Base-by-base conservation (phyloP, 2,329 filamentous ascomycete species). In the Paraconiothyrium brasiliense region DNA sequence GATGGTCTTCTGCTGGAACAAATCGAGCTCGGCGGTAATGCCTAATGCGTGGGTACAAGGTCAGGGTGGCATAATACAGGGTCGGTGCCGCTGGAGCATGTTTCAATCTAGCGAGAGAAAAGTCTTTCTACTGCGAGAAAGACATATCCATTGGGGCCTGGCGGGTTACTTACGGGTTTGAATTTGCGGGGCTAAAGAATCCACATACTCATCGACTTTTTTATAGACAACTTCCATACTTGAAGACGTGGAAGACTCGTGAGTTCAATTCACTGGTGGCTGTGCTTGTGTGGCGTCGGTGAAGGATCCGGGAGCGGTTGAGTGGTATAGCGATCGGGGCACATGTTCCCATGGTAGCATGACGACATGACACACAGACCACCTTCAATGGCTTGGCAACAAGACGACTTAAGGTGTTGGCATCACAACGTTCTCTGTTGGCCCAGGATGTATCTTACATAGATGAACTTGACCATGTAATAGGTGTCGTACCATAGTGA, bases 1-100 rank as follows among this genome's bases (percentile, higher is more conserved):
- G 49, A 74, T 74, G 14, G 72, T 74, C 54, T 73, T 73, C 48
- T 74, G 69, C 41, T 74, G 72, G 52, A 74, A 74, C 34, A 65
- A 43, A 47, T 74, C 72, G 27, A 74, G 67, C 64, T 74, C 72
- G 37, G 67, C 59, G 16, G 71, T 65, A 44, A 74, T 73, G 68
- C 27, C 27, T 30, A 30, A 30, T 30, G 27, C 27, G 27, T 6
- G 27, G 27, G 27, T 30, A 30, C 27, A 30, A 30, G 6, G 27
- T 30, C 27, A 30, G 27, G 4, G 27, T 30, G 27, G 6, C 27
- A 4, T 30, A 30, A 30, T 4, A 30, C 27, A 30, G 27, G 4
- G 27, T 30, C 4, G 27, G 27, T 30, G 27, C 27, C 4, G 27
- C 27, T 30, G 27, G 27, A 30, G 27, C 27, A 30, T 30, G 27